These are phyloP conservation scores for Fusarium sp. DNA, from an alignment of 2,329 filamentous ascomycete species.

Conservation along the genomic window DNA sequence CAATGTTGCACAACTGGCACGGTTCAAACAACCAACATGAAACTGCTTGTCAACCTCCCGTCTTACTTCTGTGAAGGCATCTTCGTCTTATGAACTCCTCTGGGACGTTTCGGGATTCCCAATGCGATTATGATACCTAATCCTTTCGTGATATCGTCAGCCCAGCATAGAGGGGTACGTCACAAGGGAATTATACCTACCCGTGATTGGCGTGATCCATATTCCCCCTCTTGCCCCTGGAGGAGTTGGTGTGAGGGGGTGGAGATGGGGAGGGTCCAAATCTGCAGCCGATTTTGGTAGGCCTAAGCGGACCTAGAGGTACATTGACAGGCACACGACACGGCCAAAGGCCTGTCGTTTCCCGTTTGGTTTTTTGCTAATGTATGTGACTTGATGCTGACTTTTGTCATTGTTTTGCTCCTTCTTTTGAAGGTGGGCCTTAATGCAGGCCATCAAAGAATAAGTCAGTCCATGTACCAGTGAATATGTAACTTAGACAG, in stretches of 20 bases:
- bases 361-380: neutral
- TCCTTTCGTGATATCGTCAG: neutral
- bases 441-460: neutral
- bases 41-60: neutral
- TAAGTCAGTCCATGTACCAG: too few species aligned
- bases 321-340: too few species aligned
- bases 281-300: neutral
- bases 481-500: too few species aligned
- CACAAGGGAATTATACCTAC: too few species aligned
- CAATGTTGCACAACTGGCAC: neutral
- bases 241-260: neutral
- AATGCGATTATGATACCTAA: neutral
- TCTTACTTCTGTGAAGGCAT: neutral
- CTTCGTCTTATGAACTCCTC: neutral
- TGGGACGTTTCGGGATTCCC: constrained; percentile 8
- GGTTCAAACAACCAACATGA: neutral
- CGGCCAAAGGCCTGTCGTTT: neutral
- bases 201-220: neutral
- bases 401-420: neutral
- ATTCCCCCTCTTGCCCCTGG: neutral
- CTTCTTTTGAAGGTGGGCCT: neutral
- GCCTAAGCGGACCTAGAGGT: constrained; percentile 5
- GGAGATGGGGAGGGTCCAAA: constrained; percentile 5
- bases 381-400: neutral
- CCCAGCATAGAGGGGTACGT: neutral